Percentiles rank a stretch among this genome's conserved stretches.
Conservation (phyloP, 176 grass and related monocot species). For the Aegilops speltoides region DNA sequence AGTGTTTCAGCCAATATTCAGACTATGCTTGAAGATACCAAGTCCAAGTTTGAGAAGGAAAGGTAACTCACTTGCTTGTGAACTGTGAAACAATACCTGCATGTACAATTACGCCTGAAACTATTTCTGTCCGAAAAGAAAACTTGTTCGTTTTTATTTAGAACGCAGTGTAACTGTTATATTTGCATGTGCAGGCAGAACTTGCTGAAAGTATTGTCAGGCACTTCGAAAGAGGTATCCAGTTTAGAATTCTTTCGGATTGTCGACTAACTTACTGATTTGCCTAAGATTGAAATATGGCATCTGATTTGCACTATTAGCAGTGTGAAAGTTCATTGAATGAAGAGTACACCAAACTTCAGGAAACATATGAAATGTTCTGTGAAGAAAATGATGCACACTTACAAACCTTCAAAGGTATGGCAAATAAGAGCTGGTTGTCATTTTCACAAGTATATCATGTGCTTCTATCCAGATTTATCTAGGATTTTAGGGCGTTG, state of each 20-base stretch:
- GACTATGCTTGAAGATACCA: conserved; percentile 65
- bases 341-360: conserved; percentile 77
- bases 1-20: conserved; percentile 70
- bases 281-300: not conserved
- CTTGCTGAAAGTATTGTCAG: conserved; percentile 68
- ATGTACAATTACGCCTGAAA: not conserved
- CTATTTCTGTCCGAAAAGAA: not conserved
- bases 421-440: conserved; percentile 4
- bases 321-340: conserved; percentile 82
- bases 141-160: not conserved
- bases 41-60: conserved; percentile 69
- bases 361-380: conserved; percentile 75
- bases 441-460: not conserved
- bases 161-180: not conserved
- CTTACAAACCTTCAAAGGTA: conserved; percentile 77
- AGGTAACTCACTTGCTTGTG: conserved; percentile 46
- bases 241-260: not conserved
- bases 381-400: conserved; percentile 69
- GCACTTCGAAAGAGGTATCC: conserved; percentile 79
- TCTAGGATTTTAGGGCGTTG: not conserved
- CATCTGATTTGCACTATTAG: conserved; percentile 22
- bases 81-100: not conserved
- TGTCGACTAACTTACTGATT: not conserved
- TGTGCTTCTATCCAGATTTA: not conserved
- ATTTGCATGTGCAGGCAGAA: conserved; percentile 57